These are phyloP conservation scores for Roridomyces roridus DNA, from an alignment of 768 basidiomycete genomes.

Conservation along the genomic window DNA sequence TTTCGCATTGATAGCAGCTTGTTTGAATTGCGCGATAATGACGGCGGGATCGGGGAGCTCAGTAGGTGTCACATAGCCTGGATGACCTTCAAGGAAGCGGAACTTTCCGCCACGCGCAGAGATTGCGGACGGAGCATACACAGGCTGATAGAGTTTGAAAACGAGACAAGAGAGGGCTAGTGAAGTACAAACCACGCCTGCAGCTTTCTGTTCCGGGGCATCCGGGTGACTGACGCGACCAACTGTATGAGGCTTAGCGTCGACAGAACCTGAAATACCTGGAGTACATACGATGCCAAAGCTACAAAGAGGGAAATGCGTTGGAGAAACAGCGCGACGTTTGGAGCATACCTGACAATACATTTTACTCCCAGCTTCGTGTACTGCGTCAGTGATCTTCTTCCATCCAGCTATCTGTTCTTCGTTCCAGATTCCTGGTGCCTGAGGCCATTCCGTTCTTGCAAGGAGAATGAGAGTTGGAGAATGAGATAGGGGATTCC, in stretches of 20 bases:
- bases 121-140: conserved; percentile 43
- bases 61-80: conserved; percentile 32
- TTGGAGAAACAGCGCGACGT: neutral
- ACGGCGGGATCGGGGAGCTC: conserved; percentile 37
- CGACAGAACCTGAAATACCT: neutral
- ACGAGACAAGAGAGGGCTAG: neutral
- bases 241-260: neutral
- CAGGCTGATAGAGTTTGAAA: conserved; percentile 37
- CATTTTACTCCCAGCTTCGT: conserved; percentile 48
- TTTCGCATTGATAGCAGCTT: conserved; percentile 27
- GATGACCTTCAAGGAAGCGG: conserved; percentile 28
- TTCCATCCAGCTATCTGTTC: conserved; percentile 53
- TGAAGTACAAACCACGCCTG: conserved; percentile 43
- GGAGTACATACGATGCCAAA: conserved; percentile 33
- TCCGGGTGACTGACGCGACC: conserved; percentile 2
- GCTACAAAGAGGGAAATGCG: conserved; percentile 24
- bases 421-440: conserved; percentile 50
- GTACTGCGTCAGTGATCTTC: conserved; percentile 50
- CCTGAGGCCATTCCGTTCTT: conserved; percentile 29
- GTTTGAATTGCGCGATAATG: conserved; percentile 34
- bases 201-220: conserved; percentile 40
- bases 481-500: neutral
- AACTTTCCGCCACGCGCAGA: conserved; percentile 35
- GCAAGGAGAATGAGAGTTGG: neutral
- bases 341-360: conserved; percentile 45